These are phyloP conservation scores for Exobasidium cylindrosporum DNA, from an alignment of 1,284 basidiomycete species.

Conservation along the genomic window DNA sequence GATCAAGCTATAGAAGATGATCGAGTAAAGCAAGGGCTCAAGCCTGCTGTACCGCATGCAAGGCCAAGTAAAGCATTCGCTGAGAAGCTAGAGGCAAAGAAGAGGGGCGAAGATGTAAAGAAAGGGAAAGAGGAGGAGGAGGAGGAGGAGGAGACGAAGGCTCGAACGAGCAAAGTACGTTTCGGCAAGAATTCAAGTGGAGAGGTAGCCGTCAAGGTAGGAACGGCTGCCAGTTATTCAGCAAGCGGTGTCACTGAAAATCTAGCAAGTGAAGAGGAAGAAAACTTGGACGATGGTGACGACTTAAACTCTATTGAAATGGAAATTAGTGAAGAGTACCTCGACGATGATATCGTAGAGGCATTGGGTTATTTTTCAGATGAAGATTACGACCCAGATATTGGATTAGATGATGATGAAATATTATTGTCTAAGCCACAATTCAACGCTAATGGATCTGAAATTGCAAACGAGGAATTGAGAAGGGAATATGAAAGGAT, in stretches of 20 bases:
- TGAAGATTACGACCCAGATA: conserved; percentile 35
- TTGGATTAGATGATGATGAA: conserved; percentile 47
- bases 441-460: conserved; percentile 24
- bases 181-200: conserved; percentile 1
- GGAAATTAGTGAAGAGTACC: conserved; percentile 3
- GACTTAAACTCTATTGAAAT: conserved; percentile 67
- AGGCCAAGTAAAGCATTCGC: conserved; percentile 51
- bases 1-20: conserved; percentile 31
- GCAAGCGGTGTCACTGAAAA: background rate
- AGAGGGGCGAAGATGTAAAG: conserved; percentile 11
- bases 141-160: background rate
- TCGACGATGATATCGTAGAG: conserved; percentile 14
- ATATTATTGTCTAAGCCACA: conserved; percentile 37
- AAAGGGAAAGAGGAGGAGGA: conserved; percentile 15
- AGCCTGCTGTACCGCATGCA: conserved; percentile 46
- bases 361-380: conserved; percentile 29
- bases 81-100: conserved; percentile 31
- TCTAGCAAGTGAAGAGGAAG: background rate
- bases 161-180: conserved; percentile 12
- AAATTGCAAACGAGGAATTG: conserved; percentile 25
- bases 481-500: conserved; percentile 45
- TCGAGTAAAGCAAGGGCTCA: conserved; percentile 33
- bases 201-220: background rate
- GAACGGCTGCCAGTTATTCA: background rate
- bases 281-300: conserved; percentile 19